Percentiles rank a stretch among this genome's conserved stretches.
Conservation (phyloP, 495 filamentous ascomycete genomes). For the Massariosphaeria phaeospora region DNA sequence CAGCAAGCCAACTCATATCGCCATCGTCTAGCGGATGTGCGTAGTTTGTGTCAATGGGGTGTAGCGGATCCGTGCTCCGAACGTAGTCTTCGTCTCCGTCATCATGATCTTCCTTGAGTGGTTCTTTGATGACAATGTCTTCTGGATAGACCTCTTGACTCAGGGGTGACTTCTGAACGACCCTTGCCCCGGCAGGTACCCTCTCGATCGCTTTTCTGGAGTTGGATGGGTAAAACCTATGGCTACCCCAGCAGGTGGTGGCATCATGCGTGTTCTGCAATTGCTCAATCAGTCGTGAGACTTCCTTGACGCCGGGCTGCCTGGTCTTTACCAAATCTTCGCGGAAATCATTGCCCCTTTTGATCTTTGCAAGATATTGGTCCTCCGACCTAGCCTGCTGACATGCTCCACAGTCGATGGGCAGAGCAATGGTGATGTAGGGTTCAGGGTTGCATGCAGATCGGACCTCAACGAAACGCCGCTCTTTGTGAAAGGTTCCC, state of each 20-base stretch:
- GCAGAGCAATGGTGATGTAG: constrained; percentile 13
- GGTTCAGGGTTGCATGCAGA: constrained; percentile 13
- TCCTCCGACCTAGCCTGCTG: background rate
- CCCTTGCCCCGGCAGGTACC: background rate
- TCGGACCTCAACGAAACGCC: background rate
- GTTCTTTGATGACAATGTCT: background rate
- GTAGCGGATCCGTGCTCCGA: background rate
- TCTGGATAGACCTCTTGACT: constrained; percentile 8
- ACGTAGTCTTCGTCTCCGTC: background rate
- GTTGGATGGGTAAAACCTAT: background rate
- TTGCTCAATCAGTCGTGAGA: background rate
- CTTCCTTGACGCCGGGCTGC: background rate
- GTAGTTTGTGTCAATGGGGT: no score
- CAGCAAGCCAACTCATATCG: background rate
- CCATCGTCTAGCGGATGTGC: background rate
- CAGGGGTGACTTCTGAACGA: background rate
- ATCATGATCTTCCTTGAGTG: background rate
- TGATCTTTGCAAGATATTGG: background rate
- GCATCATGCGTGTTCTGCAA: background rate
- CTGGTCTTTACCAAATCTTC: background rate
- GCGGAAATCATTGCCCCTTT: background rate
- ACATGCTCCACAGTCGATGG: constrained; percentile 9
- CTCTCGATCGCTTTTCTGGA: background rate
- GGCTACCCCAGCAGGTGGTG: background rate
- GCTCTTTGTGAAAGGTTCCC: constrained; percentile 3